Evolutionary conservation across 805 yeast genomes (phyloP), one percentile per base, ranked within the genome.

Genomic region (Kodamaea laetipori): DNA sequence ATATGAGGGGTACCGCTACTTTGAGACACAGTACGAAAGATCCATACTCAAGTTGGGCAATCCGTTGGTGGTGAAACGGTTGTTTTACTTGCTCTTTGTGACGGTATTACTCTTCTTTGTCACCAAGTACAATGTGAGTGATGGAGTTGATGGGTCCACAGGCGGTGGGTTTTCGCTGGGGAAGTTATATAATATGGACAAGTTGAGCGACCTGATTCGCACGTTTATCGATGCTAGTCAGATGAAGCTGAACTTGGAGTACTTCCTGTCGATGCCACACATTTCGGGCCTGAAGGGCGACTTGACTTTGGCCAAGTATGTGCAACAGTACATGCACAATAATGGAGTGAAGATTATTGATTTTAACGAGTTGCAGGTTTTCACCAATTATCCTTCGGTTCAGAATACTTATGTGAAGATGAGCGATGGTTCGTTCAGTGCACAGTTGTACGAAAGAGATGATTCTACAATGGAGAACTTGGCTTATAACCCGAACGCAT

Each of bases 281-380:
- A 64, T 84, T 50, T 81, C 97, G 0, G 98, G 98, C 3, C 84
- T 97, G 2, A 77, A 80, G 11, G 98, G 96, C 13, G 97, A 89
- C 60, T 63, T 80, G 46, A 76, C 92, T 0, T 64, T 90, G 27
- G 82, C 89, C 1, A 71, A 76, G 45, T 89, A 83, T 57, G 69
- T 90, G 11, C 72, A 78, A 47, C 76, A 76, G 17, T 77, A 78
- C 38, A 79, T 86, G 63, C 58, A 63, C 16, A 74, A 79, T 41
- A 78, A 81, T 49, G 86, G 86, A 1, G 48, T 90, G 15, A 64
- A 67, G 21, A 46, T 63, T 2, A 73, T 79, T 4, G 81, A 79
- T 33, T 74, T 78, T 37, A 66, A 70, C 27, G 77, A 73, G 41
- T 62, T 80, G 42, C 71, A 71, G 37, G 74, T 83, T 1, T 84